Evolutionary conservation across 2,329 filamentous ascomycete species (phyloP).

Genomic region (Calonectria pteridis): DNA sequence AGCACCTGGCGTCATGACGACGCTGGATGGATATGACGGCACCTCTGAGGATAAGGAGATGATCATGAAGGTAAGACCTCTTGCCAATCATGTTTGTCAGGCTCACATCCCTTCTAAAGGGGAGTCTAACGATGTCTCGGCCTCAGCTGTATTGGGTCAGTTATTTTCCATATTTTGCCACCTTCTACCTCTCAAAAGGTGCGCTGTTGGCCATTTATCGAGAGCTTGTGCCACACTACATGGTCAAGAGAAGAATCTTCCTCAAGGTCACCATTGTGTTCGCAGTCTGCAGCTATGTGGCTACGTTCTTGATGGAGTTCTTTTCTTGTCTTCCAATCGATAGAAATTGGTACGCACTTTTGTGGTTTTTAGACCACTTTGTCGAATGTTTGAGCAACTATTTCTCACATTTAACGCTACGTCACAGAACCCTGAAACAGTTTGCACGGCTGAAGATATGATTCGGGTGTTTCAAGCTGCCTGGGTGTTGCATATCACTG

Average conservation of each 20-base stretch:
- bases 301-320: constrained; percentile 16
- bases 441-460: neutral
- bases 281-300: neutral
- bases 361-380: fast-evolving
- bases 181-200: constrained; percentile 34
- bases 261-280: constrained; percentile 22
- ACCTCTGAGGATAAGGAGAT: neutral
- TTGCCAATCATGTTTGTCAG: neutral
- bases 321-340: constrained; percentile 20
- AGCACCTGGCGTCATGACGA: constrained; percentile 6
- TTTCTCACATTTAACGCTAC: neutral
- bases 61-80: neutral
- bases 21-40: constrained; percentile 1
- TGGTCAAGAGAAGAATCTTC: constrained; percentile 28
- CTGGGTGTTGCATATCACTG: constrained; percentile 30
- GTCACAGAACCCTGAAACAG: neutral
- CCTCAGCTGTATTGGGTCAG: constrained; percentile 26
- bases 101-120: neutral
- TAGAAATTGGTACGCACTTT: constrained; percentile 21
- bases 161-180: constrained; percentile 25
- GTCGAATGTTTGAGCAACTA: fast-evolving
- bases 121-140: neutral
- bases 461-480: neutral
- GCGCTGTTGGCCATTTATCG: constrained; percentile 27
- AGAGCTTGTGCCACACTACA: constrained; percentile 27